Conservation (phyloP, 495 filamentous ascomycete genomes). For the Amorphotheca resinae region DNA sequence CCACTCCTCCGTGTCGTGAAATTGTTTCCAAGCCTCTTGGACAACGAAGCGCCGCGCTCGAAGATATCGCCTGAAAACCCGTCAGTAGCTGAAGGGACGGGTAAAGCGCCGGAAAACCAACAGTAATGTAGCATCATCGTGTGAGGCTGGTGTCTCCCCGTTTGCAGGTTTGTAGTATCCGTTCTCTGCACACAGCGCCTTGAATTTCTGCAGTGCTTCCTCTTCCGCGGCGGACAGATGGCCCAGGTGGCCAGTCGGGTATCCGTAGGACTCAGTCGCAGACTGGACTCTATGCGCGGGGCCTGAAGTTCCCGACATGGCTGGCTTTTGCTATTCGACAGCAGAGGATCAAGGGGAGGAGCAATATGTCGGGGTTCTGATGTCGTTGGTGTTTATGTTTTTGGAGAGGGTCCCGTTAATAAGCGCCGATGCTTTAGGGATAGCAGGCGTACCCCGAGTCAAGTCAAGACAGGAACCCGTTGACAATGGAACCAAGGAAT, state of each 20-base stretch:
- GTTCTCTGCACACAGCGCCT: slow-evolving; percentile 46
- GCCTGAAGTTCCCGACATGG: slow-evolving; percentile 7
- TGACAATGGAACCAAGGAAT: too few relatives aligned
- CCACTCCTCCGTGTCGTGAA: slow-evolving; percentile 83
- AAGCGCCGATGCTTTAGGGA: too few relatives aligned
- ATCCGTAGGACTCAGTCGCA: slow-evolving; percentile 35
- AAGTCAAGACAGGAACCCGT: too few relatives aligned
- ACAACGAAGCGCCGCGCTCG: slow-evolving; percentile 65
- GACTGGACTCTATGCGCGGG: slow-evolving; percentile 21
- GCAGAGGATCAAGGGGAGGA: background rate
- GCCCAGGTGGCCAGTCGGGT: slow-evolving; percentile 54
- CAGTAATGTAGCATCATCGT: slow-evolving; percentile 75
- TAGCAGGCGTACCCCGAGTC: too few relatives aligned
- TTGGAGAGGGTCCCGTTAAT: too few relatives aligned
- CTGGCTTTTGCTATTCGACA: background rate
- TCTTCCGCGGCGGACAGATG: slow-evolving; percentile 60
- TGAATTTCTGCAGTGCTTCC: slow-evolving; percentile 52
- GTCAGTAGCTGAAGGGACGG: slow-evolving; percentile 1
- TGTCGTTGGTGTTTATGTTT: background rate
- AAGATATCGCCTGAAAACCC: slow-evolving; percentile 52
- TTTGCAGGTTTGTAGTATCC: slow-evolving; percentile 48
- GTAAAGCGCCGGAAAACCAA: slow-evolving; percentile 28
- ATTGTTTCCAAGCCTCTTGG: slow-evolving; percentile 65
- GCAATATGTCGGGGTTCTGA: background rate
- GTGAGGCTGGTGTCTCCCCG: slow-evolving; percentile 36